These are phyloP conservation scores for Fonsecaea monophora DNA, from an alignment of 2,329 filamentous ascomycete species.

Conservation along the genomic window DNA sequence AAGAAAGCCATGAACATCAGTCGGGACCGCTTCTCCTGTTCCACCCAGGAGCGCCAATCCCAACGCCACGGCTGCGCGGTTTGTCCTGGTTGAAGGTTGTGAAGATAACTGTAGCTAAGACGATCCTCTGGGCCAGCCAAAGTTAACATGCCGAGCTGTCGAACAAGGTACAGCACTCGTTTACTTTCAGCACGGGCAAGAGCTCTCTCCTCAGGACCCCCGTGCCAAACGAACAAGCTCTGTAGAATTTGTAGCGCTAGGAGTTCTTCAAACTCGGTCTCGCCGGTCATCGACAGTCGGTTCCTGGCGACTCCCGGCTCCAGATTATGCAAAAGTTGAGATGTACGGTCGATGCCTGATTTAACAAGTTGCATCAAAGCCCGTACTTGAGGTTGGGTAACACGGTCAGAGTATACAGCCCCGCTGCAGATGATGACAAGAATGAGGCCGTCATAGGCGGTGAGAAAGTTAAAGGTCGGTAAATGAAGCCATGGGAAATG, in stretches of 20 bases:
- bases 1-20: conserved; percentile 70
- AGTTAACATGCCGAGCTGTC: conserved; percentile 63
- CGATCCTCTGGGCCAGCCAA: conserved; percentile 58
- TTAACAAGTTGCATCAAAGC: conserved; percentile 71
- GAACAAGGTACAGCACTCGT: conserved; percentile 54
- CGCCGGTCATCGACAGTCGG: conserved; percentile 58
- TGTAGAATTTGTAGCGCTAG: conserved; percentile 70
- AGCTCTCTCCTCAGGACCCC: conserved; percentile 69
- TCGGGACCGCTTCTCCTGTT: conserved; percentile 72
- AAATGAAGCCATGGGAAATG: conserved; percentile 77
- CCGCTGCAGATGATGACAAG: conserved; percentile 75
- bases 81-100: conserved; percentile 60
- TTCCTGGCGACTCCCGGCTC: conserved; percentile 29
- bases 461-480: conserved; percentile 71
- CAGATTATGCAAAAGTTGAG: conserved; percentile 39
- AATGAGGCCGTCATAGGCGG: conserved; percentile 71
- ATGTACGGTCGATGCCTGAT: conserved; percentile 46
- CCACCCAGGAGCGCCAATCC: conserved; percentile 71
- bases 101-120: conserved; percentile 64
- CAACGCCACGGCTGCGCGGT: conserved; percentile 61
- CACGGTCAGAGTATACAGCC: conserved; percentile 73
- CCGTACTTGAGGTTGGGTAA: conserved; percentile 67
- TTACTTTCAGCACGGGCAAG: conserved; percentile 61
- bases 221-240: conserved; percentile 72
- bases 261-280: conserved; percentile 56